A percentile compares a stretch with the other conserved stretches of the same genome.
Conservation (phyloP, 441 rosid genomes). For the Populus hybrid region DNA sequence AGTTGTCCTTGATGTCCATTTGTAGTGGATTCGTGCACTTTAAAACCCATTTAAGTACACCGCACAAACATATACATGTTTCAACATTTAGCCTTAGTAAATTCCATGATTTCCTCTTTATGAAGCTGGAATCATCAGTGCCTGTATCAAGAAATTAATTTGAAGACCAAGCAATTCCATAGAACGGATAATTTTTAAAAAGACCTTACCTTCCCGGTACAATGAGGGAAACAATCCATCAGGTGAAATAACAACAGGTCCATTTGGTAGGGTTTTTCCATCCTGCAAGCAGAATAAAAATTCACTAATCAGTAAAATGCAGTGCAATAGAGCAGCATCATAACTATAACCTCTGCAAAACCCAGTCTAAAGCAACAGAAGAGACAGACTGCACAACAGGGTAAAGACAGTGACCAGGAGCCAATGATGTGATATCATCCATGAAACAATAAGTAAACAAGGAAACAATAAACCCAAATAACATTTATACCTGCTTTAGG, state of each 20-base stretch:
- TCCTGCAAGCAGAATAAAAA: conserved; percentile 47
- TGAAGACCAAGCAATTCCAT: neutral
- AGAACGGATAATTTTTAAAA: neutral
- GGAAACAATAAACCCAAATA: neutral
- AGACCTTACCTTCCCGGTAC: conserved; percentile 70
- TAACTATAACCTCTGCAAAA: neutral
- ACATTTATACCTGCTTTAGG: conserved; percentile 63
- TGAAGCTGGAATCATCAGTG: neutral
- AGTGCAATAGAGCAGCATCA: neutral
- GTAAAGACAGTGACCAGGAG: neutral
- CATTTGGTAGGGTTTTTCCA: conserved; percentile 77
- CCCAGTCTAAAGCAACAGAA: neutral
- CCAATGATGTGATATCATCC: neutral
- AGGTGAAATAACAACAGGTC: conserved; percentile 87
- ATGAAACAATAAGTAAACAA: neutral
- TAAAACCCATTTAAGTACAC: neutral
- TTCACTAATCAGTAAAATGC: too few species aligned
- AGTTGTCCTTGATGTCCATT: neutral
- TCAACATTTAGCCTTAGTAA: neutral
- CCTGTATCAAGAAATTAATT: neutral
- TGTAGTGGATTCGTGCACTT: neutral
- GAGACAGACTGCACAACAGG: neutral
- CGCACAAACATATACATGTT: neutral
- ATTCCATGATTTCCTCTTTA: neutral
- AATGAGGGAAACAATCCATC: conserved; percentile 87